Base-by-base conservation (phyloP, 176 grass and related monocot genomes). In the Triticum turgidum region DNA sequence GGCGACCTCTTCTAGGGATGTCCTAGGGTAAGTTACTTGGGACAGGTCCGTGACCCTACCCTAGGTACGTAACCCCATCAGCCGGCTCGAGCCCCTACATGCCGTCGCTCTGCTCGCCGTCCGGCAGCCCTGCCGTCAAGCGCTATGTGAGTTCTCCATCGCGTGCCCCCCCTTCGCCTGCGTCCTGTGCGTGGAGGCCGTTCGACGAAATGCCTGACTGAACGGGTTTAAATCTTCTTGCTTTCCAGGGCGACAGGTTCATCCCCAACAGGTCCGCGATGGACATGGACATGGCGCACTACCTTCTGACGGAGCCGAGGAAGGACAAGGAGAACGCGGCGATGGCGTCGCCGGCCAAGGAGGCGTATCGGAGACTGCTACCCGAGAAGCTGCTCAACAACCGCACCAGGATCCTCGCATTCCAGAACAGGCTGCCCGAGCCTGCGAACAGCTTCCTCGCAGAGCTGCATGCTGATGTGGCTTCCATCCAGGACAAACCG, bases 241-340 rank as follows among this genome's bases (percentile, higher is more conserved):
- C 4, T 22, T 34, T 9, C 68, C 84, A 94, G 92, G 92, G 89
- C 9, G 91, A 93, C 82, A 88, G 88, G 76, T 93, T 93, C 68
- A 93, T 90, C 6, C 73, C 91, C 1, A 74, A 79, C 66, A 69
- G 91, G 45, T 93, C 88, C 1, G 85, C 85, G 11, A 90, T 93
- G 88, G 88, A 93, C 72, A 88, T 93, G 78, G 88, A 93, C 83
- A 34, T 93, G 73, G 88, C 91, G 56, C 83, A 88, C 47, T 90
- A 93, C 73, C 82, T 93, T 73, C 85, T 93, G 59, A 93, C 88
- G 7, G 91, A 90, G 88, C 62, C 85, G 11, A 93, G 64, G 88
- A 93, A 90, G 83, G 88, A 39, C 24, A 93, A 86, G 77, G 83
- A 90, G 82, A 88, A 90, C 49, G 17, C 59, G 1, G 11, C 9